Conservation (phyloP, 1,139 yeast genomes). For the Candida sp. region DNA sequence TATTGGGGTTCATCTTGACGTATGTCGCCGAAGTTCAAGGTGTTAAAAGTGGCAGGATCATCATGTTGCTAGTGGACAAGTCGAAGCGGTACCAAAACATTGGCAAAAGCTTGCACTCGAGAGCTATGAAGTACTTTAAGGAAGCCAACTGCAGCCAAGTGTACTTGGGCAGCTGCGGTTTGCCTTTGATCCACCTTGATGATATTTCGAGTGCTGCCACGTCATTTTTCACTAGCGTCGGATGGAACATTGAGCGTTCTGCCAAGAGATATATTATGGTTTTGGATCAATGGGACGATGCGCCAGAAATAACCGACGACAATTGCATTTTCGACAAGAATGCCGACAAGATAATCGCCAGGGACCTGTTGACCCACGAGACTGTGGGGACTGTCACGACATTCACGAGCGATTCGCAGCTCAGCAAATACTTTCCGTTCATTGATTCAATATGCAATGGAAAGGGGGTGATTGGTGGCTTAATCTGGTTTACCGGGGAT, state of each 20-base stretch:
- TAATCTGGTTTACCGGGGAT: conserved; percentile 62
- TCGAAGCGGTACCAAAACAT: conserved; percentile 60
- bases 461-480: conserved; percentile 42
- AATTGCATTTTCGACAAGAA: neutral
- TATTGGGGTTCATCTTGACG: conserved; percentile 63
- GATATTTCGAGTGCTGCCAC: conserved; percentile 26
- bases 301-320: conserved; percentile 25
- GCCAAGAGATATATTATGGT: conserved; percentile 39
- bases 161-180: conserved; percentile 56
- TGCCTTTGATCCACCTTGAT: conserved; percentile 51
- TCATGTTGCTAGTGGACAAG: conserved; percentile 58
- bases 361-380: conserved; percentile 34
- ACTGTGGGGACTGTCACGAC: conserved; percentile 60
- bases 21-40: conserved; percentile 46
- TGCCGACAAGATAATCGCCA: conserved; percentile 1
- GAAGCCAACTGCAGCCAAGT: conserved; percentile 48
- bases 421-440: conserved; percentile 59
- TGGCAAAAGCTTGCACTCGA: conserved; percentile 59
- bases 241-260: conserved; percentile 34
- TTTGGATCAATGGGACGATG: conserved; percentile 54
- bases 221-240: conserved; percentile 40
- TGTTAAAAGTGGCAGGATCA: conserved; percentile 46
- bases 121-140: conserved; percentile 55
- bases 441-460: conserved; percentile 28
- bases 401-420: conserved; percentile 51